Percentiles rank a stretch among this genome's conserved stretches.
These are phyloP conservation scores for Cryptococcus amylolentus DNA, from an alignment of 1,284 basidiomycete genomes.

Conservation along the genomic window DNA sequence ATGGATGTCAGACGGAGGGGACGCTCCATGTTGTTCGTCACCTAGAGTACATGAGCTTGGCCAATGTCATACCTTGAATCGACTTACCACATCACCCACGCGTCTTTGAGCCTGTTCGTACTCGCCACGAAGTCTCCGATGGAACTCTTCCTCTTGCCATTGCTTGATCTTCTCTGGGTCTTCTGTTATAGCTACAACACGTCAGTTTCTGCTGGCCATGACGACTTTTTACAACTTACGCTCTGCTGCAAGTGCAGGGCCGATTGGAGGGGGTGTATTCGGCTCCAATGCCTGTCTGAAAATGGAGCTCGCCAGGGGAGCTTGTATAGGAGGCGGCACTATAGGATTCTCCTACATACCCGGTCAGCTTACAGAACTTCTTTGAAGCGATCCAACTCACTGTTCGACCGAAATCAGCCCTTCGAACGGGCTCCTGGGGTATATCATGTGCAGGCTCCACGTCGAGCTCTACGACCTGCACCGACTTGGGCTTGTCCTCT, in stretches of 20 bases:
- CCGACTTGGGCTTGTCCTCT: conserved; percentile 34
- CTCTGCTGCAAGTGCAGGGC: conserved; percentile 8
- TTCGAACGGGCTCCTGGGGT: conserved; percentile 4
- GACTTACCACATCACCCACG: conserved; percentile 66
- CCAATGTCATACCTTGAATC: background rate
- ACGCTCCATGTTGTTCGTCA: conserved; percentile 62
- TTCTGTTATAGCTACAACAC: conserved; percentile 9
- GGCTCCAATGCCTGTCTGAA: conserved; percentile 32
- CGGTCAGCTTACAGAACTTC: background rate
- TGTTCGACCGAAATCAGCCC: conserved; percentile 7
- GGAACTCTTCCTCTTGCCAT: conserved; percentile 68
- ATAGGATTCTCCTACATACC: conserved; percentile 14
- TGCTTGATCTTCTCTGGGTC: conserved; percentile 56
- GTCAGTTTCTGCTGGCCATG: background rate
- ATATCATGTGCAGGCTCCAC: conserved; percentile 29
- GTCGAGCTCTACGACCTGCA: conserved; percentile 41
- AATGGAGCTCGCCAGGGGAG: conserved; percentile 32
- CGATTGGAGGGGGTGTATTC: conserved; percentile 1
- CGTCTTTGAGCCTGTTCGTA: conserved; percentile 69
- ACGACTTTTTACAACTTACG: conserved; percentile 2
- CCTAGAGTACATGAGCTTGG: conserved; percentile 49
- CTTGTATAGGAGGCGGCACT: conserved; percentile 8
- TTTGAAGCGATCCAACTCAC: background rate
- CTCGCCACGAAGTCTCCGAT: conserved; percentile 65
- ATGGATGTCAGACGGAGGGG: conserved; percentile 67